Evolutionary conservation across 371 early-diverging fungal genomes (phyloP).

Genomic region (Syncephalastrum sp.): DNA sequence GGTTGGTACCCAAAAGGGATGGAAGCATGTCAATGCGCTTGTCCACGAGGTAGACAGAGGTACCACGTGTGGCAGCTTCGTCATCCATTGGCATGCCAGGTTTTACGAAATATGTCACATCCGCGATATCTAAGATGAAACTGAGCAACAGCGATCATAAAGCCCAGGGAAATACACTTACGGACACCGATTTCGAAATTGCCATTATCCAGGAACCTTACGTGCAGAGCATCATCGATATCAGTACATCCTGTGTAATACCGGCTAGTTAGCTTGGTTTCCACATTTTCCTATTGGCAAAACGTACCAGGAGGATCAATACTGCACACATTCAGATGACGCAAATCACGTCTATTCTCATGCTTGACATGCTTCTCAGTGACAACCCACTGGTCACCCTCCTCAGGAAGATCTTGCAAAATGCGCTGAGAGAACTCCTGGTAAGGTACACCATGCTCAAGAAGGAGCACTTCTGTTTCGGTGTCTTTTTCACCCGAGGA

Average conservation of each 20-base stretch:
- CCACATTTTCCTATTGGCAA: conserved; percentile 12
- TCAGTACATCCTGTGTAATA: conserved; percentile 88
- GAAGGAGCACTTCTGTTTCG: conserved; percentile 92
- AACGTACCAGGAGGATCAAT: conserved; percentile 94
- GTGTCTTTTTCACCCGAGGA: conserved; percentile 90
- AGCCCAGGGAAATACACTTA: conserved; percentile 39
- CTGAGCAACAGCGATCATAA: background rate
- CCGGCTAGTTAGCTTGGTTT: background rate
- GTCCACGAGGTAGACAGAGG: conserved; percentile 95
- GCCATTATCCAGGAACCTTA: conserved; percentile 79
- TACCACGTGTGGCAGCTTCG: conserved; percentile 89
- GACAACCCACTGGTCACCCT: conserved; percentile 88
- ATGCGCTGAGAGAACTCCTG: conserved; percentile 88
- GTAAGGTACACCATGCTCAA: conserved; percentile 95
- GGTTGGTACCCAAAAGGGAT: conserved; percentile 80
- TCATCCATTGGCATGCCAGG: conserved; percentile 82
- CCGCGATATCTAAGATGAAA: conserved; percentile 83
- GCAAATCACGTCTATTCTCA: conserved; percentile 75
- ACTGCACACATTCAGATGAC: conserved; percentile 86
- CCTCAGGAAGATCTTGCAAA: conserved; percentile 76
- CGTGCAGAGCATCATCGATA: conserved; percentile 99
- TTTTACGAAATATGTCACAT: conserved; percentile 97
- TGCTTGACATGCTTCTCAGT: conserved; percentile 63
- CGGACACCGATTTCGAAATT: conserved; percentile 89
- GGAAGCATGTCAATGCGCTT: conserved; percentile 98